Evolutionary conservation across 768 basidiomycete genomes (phyloP), one percentile per base, ranked within the genome.

Genomic region (Termitomyces sp.): DNA sequence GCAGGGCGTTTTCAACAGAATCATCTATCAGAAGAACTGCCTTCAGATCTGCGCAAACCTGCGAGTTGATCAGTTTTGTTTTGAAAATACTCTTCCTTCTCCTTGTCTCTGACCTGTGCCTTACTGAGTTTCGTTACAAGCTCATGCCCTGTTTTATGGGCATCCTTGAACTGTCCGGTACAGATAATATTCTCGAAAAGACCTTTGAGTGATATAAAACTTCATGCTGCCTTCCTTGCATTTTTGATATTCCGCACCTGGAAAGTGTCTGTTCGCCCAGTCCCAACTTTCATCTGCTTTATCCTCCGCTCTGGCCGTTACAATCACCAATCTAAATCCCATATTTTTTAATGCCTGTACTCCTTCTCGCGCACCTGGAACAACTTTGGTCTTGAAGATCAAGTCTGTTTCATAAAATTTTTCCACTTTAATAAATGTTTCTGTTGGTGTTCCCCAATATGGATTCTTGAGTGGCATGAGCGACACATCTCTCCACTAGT

Each of bases 11-110:
- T 72, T 93, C 91, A 46, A 87, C 68, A 6, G 90, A 91, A 74
- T 94, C 92, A 71, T 94, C 92, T 60, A 94, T 85, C 56, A 94
- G 75, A 43, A 92, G 69, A 45, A 79, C 77, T 11, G 91, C 88
- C 15, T 80, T 80, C 17, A 92, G 73, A 61, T 83, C 77, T 38
- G 82, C 74, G 68, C 90, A 89, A 50, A 91, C 83, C 86, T 89
- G 63, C 1, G n/a, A 14, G 46, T 56, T 25, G 29, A 47, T 51
- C 20, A 60, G 25, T 17, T 29, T 47, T 49, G 29, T 25, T 9
- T 40, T 36, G n/a, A 55, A 7, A 48, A 31, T 7, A 45, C 14
- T 37, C 40, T 31, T 46, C 31, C n/a, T 11, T 55, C 40, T 15
- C 15, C n/a, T 3, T 14, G 17, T 43, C 40, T 25, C 76, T 63